phyloP scores from a whole-genome alignment of 352 stramenopile genomes.

The Phytophthora aleatoria region DNA sequence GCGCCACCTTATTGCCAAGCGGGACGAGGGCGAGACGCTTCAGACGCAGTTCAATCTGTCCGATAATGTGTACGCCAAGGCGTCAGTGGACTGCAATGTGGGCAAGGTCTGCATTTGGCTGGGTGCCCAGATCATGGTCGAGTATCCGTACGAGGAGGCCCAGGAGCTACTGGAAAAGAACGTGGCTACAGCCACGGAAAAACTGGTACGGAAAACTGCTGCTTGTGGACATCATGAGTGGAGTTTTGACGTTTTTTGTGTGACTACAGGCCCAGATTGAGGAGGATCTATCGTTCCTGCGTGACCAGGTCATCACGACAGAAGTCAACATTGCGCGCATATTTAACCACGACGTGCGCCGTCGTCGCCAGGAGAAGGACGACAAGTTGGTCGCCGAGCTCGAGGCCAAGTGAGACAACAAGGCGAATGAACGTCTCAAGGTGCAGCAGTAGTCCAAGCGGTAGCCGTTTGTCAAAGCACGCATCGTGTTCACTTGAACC shows the following conservation, averaged over 20 bases:
- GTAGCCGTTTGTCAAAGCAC: no score
- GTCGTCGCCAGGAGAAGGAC: slow-evolving; percentile 80
- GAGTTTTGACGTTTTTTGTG: neutral
- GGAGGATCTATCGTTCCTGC: slow-evolving; percentile 93
- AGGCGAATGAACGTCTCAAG: no score
- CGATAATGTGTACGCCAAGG: slow-evolving; percentile 96
- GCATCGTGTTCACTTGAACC: no score
- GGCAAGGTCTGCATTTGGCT: slow-evolving; percentile 97
- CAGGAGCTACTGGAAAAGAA: slow-evolving; percentile 88
- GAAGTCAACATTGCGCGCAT: slow-evolving; percentile 97
- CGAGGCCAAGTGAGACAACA: slow-evolving; percentile 55
- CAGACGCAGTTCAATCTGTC: slow-evolving; percentile 94
- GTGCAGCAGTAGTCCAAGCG: no score
- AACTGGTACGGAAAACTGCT: slow-evolving; percentile 49
- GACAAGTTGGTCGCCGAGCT: slow-evolving; percentile 65
- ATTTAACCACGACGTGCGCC: slow-evolving; percentile 97
- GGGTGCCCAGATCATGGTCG: slow-evolving; percentile 97
- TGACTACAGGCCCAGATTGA: slow-evolving; percentile 71
- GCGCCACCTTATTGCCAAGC: slow-evolving; percentile 54
- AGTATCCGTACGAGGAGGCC: slow-evolving; percentile 97
- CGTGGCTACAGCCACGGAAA: slow-evolving; percentile 67
- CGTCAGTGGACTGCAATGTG: slow-evolving; percentile 87
- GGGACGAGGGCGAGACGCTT: slow-evolving; percentile 81
- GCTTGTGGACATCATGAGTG: neutral
- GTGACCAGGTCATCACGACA: slow-evolving; percentile 97